phyloP scores from a whole-genome alignment of 2,329 filamentous ascomycete species.

The Nothophoma quercina region DNA sequence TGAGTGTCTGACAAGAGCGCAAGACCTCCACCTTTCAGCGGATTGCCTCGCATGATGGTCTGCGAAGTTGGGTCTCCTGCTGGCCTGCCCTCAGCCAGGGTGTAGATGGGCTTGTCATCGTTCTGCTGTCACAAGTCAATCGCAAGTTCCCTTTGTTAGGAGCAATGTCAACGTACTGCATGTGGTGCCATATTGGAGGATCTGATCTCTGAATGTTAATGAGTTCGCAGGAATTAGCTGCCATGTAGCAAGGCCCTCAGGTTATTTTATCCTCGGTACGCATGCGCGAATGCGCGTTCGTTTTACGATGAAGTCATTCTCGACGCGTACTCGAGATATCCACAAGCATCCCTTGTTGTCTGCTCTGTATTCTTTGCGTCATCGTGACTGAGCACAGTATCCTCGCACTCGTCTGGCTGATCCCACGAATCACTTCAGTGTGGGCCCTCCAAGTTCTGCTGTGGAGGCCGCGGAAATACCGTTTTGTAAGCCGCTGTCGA shows the following conservation, averaged over 20 bases:
- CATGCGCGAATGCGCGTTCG: neutral
- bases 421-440: constrained; percentile 1
- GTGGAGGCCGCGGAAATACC: neutral
- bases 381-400: constrained; percentile 1
- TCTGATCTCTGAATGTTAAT: neutral
- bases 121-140: neutral
- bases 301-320: constrained; percentile 8
- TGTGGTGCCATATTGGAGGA: neutral
- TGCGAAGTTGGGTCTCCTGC: constrained; percentile 5
- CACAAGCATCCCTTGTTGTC: neutral
- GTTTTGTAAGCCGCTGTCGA: neutral
- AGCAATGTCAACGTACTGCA: neutral
- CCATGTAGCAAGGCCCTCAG: neutral
- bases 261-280: neutral
- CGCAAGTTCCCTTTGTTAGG: neutral
- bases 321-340: neutral
- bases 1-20: constrained; percentile 65
- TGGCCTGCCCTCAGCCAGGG: constrained; percentile 8
- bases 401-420: neutral
- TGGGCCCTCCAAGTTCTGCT: neutral
- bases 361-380: neutral
- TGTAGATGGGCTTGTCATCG: constrained; percentile 1
- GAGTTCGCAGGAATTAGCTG: neutral
- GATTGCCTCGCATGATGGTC: constrained; percentile 6
- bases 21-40: constrained; percentile 48